Evolutionary conservation across 148 eudicot genomes (phyloP).

Genomic region (Persicaria tinctoria): DNA sequence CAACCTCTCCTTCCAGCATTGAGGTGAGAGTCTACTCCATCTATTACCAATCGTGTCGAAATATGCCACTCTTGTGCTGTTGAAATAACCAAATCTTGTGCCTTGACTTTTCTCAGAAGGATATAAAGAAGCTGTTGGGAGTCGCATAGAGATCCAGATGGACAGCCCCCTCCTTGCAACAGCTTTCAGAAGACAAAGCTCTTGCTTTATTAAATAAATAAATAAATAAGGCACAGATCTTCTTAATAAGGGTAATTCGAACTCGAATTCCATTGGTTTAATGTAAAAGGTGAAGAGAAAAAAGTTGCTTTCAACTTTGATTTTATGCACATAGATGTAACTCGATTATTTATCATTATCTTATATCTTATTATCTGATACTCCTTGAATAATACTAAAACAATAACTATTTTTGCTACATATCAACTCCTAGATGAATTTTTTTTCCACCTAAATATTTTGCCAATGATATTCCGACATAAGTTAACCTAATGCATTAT

Average conservation of each 20-base stretch:
- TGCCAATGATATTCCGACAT: no score
- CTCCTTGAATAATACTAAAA: no score
- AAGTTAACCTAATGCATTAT: no score
- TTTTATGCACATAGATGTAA: no score
- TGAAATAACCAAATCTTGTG: not conserved
- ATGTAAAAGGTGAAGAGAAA: not conserved
- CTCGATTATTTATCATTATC: no score
- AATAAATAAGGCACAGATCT: not conserved
- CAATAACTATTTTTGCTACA: no score
- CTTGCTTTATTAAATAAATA: not conserved
- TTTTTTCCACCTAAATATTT: no score
- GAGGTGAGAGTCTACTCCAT: conserved; percentile 31
- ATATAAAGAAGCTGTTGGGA: conserved; percentile 47
- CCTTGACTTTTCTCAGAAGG: conserved; percentile 32
- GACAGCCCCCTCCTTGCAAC: not conserved
- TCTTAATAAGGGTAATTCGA: not conserved
- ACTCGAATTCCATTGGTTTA: not conserved
- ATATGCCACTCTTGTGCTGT: not conserved
- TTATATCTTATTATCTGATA: no score
- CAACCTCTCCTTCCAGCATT: conserved; percentile 60
- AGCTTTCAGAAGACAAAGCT: not conserved
- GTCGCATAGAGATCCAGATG: conserved; percentile 19
- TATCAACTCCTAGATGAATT: no score
- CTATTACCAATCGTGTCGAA: not conserved
- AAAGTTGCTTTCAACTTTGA: no score